Percentiles rank a stretch among this genome's conserved stretches.
Evolutionary conservation across 306 rosid genomes (phyloP).

Genomic region (Pueraria montana): DNA sequence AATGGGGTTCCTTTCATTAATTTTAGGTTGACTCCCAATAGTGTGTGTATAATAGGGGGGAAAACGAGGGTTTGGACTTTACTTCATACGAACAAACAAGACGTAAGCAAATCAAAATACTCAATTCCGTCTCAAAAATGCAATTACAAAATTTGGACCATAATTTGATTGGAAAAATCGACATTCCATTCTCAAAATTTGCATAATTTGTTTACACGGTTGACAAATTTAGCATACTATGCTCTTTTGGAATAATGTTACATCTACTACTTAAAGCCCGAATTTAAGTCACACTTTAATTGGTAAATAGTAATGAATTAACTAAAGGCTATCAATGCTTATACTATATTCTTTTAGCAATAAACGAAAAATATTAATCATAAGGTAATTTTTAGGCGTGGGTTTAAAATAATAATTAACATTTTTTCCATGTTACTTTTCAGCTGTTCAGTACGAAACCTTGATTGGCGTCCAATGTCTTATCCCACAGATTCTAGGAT

Average conservation of each 20-base stretch:
- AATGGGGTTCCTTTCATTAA: constrained; percentile 32
- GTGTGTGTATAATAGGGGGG: background rate
- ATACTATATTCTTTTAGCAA: background rate
- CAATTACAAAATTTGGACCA: background rate
- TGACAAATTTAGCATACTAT: too few relatives aligned
- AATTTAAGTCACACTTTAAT: background rate
- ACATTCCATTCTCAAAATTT: background rate
- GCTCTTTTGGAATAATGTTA: background rate
- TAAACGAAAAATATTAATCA: too few relatives aligned
- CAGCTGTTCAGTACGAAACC: background rate
- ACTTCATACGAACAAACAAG: background rate
- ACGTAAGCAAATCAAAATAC: background rate
- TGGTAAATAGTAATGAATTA: background rate
- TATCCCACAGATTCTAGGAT: background rate
- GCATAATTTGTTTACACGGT: too few relatives aligned
- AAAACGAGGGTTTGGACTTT: background rate
- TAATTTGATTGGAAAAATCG: background rate
- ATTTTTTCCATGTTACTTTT: background rate
- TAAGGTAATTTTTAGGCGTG: too few relatives aligned
- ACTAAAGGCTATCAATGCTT: background rate
- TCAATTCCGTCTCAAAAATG: background rate
- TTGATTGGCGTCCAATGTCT: background rate
- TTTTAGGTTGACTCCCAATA: constrained; percentile 17
- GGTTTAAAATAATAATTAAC: background rate
- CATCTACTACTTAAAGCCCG: background rate